Percentiles rank a stretch among this genome's conserved stretches.
Evolutionary conservation across 495 filamentous ascomycete genomes (phyloP).

Genomic region (Aspergillus bridgeri): DNA sequence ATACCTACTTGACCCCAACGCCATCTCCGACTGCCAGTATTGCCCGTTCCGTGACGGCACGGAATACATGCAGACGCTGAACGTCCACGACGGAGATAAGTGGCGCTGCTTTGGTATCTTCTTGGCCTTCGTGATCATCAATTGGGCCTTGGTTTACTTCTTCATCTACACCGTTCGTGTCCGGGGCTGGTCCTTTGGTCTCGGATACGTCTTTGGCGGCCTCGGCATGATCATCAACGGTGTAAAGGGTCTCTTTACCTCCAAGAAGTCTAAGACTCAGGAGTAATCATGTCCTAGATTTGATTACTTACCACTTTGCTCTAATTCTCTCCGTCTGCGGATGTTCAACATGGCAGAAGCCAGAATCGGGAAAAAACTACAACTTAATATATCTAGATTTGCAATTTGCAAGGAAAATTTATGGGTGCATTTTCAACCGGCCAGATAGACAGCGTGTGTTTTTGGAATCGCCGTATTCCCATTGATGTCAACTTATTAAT

Average conservation of each 20-base stretch:
- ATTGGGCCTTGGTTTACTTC: slow-evolving; percentile 80
- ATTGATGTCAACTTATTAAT: background rate
- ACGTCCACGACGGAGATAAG: slow-evolving; percentile 61
- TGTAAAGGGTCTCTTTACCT: slow-evolving; percentile 40
- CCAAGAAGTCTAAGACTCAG: slow-evolving; percentile 15
- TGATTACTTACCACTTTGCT: background rate
- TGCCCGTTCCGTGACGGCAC: slow-evolving; percentile 64
- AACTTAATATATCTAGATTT: background rate
- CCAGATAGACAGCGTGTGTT: slow-evolving; percentile 4
- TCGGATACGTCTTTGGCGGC: slow-evolving; percentile 54
- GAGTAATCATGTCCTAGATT: background rate
- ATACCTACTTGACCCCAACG: slow-evolving; percentile 57
- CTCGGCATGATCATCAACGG: slow-evolving; percentile 44
- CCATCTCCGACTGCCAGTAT: slow-evolving; percentile 63
- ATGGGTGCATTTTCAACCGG: background rate
- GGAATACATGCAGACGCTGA: slow-evolving; percentile 66
- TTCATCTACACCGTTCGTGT: slow-evolving; percentile 78
- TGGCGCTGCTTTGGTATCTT: slow-evolving; percentile 80
- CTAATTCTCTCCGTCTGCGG: background rate
- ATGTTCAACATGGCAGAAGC: background rate
- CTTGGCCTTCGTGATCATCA: slow-evolving; percentile 69
- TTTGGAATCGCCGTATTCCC: background rate
- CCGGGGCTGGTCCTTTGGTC: slow-evolving; percentile 68
- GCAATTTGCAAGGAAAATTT: background rate
- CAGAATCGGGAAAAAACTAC: background rate